Base-by-base conservation (phyloP, 164 flowering plant species). In the Warburgia ugandensis region DNA sequence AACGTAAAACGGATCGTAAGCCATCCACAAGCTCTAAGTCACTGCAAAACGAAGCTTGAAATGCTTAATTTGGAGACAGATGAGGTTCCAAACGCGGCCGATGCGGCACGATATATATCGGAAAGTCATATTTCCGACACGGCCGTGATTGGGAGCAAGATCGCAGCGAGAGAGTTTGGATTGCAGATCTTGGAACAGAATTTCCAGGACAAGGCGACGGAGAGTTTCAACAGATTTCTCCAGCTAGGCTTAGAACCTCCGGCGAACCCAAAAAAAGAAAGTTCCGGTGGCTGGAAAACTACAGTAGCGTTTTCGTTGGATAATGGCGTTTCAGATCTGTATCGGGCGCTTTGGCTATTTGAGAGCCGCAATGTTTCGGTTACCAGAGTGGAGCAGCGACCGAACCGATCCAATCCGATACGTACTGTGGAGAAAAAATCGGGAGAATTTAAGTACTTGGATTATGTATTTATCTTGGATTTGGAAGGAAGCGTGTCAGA, bases 11-110 rank as follows among this genome's bases (percentile, higher is more conserved):
- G 66, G 25, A 58, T 66, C 20, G 62, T 56, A 8, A 66, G 70
- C 59, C 70, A 66, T 22, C 70, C 70, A 0, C 70, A 66, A 29
- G 70, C 70, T 1, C 47, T 66, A 30, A 60, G 58, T 47, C 70
- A 66, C 38, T 66, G 66, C 36, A 29, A 37, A 20, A 28, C 59
- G 7, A 57, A 48, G 19, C 58, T 66, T 29, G 52, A 41, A 3
- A 43, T 6, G 12, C 25, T 52, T 11, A 14, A 42, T 36, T 46
- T 61, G 31, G 70, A 55, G 31, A 47, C 61, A 6, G 65, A 60
- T 1, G 59, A 66, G 62, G 66, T 61, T 13, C 17, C 59, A 1
- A 66, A 61, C 35, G 47, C 66, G 3, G 66, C 70, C 3, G 62
- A 56, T 1, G 70, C 59, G 3, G 66, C 62, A 0, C 28, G 48